Evolutionary conservation across 352 stramenopile genomes (phyloP), one percentile per base, ranked within the genome.

Genomic region (Phytophthora syringae): DNA sequence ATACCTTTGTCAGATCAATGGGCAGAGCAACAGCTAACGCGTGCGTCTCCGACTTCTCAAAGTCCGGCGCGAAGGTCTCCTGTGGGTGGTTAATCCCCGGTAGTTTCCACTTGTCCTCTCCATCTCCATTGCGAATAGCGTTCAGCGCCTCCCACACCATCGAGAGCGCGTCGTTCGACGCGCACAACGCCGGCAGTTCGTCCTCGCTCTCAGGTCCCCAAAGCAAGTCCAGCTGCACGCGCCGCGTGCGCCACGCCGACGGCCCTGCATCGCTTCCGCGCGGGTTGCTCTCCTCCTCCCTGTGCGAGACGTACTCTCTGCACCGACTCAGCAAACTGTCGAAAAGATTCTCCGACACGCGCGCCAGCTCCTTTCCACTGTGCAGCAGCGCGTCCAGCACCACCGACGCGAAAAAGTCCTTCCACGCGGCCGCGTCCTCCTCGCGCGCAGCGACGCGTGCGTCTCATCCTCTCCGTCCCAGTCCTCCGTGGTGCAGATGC

Each of bases 301-400:
- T 79, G 48, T 79, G 80, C 18, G 67, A 72, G 7, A 91, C 77
- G 70, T 93, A 94, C 48, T 89, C 82, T 48, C 80, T 77, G 69
- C 81, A 93, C 24, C 84, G 80, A 53, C 75, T 90, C 13, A 93
- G 51, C 30, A 94, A 66, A 32, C 76, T 89, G 27, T 92, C 81
- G 64, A 88, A 90, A 30, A 88, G 57, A 47, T 91, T 86, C 48
- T 87, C 80, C 9, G 66, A 70, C 3, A 64, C 66, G 16, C 67
- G 58, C 1, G 60, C 60, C 20, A 94, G 57, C 45, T 79, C 70
- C 16, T 87, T 68, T 0, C 86, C 86, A 58, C 71, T 74, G 50
- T 92, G 82, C 2, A 93, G 48, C 30, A 95, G 54, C 22, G 83
- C 77, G 50, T 93, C 82, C 21, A 95, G 72, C 42, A 93, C 85